Evolutionary conservation across 2,329 filamentous ascomycete species (phyloP).

Genomic region (Fusarium pseudograminearum): DNA sequence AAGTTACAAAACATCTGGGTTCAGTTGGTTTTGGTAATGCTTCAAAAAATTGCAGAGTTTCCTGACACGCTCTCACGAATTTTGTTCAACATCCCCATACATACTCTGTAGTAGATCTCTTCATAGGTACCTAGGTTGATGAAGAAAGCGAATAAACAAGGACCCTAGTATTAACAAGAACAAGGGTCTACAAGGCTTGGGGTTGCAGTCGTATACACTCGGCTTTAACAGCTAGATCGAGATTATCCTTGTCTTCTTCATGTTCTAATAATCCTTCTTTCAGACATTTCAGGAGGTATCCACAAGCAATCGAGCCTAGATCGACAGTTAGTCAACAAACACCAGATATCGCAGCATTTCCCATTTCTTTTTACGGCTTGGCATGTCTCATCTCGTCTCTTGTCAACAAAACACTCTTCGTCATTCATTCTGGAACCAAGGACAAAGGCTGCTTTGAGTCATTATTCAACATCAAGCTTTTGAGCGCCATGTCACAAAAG

Average conservation of each 20-base stretch:
- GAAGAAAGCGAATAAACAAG: conserved; percentile 26
- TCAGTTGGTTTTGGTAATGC: background rate
- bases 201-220: conserved; percentile 6
- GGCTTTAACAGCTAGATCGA: conserved; percentile 18
- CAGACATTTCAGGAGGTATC: conserved; percentile 1
- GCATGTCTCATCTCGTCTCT: conserved; percentile 14
- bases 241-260: conserved; percentile 15
- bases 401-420: background rate
- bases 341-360: background rate
- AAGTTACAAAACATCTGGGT: background rate
- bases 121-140: conserved; percentile 14
- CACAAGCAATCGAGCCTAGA: background rate
- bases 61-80: background rate
- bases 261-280: conserved; percentile 24
- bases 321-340: background rate
- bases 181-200: conserved; percentile 3
- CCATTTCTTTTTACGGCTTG: background rate
- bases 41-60: background rate
- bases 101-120: no score
- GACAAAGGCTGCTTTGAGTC: background rate
- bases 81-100: background rate
- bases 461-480: background rate
- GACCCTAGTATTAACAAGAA: conserved; percentile 5
- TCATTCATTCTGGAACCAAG: conserved; percentile 8
- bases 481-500: background rate